Conservation (phyloP, 2,329 filamentous ascomycete species). For the Fusarium fracticaudum region DNA sequence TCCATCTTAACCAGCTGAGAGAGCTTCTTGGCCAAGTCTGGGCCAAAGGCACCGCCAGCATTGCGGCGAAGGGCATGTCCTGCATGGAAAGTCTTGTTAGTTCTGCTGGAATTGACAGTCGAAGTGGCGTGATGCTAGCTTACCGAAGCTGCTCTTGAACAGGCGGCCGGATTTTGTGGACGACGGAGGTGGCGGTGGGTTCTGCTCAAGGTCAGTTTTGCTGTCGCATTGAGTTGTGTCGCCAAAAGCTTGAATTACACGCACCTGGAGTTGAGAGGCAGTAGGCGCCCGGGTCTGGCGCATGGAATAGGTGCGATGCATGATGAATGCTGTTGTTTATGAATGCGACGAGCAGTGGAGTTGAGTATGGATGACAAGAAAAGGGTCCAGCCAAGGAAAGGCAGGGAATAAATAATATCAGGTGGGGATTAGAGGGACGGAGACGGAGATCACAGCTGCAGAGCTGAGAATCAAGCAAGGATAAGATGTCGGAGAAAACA, state of each 20-base stretch:
- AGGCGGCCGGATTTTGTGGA: slow-evolving; percentile 90
- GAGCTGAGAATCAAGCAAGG: slow-evolving; percentile 38
- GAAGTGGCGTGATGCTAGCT: slow-evolving; percentile 47
- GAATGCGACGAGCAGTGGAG: slow-evolving; percentile 39
- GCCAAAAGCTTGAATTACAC: slow-evolving; percentile 9
- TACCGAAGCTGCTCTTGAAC: slow-evolving; percentile 88
- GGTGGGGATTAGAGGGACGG: slow-evolving; percentile 31
- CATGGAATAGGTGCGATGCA: slow-evolving; percentile 99
- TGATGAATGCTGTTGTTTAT: slow-evolving; percentile 53
- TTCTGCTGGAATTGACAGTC: neutral
- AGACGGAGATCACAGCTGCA: slow-evolving; percentile 19
- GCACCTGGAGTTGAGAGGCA: slow-evolving; percentile 77
- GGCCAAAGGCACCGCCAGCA: slow-evolving; percentile 78
- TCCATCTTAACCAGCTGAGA: slow-evolving; percentile 99
- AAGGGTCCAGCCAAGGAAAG: slow-evolving; percentile 22
- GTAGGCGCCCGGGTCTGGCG: slow-evolving; percentile 96
- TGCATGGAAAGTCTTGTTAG: slow-evolving; percentile 41
- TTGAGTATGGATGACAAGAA: slow-evolving; percentile 19
- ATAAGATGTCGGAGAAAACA: slow-evolving; percentile 28
- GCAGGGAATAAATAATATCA: slow-evolving; percentile 32
- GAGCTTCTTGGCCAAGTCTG: slow-evolving; percentile 96
- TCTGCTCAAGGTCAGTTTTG: slow-evolving; percentile 60
- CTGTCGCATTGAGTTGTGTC: neutral
- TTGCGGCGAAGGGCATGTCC: slow-evolving; percentile 77
- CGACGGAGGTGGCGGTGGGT: slow-evolving; percentile 90